Percentiles rank a stretch among this genome's conserved stretches.
Evolutionary conservation across 1,139 yeast genomes (phyloP).

Genomic region (Debaryomycetaceae sp.): DNA sequence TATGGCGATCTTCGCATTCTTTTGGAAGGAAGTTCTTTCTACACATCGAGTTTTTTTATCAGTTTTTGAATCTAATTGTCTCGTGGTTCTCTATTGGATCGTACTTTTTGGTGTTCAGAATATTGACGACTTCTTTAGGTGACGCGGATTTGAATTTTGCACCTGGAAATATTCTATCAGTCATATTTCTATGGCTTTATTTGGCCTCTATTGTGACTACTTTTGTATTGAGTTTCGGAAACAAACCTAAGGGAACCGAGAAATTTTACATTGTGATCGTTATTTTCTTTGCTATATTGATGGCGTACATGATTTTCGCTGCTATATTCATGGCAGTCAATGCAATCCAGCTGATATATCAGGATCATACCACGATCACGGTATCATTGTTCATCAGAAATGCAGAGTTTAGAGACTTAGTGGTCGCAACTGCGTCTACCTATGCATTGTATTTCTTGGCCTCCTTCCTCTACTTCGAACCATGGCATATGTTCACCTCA

Average conservation of each 20-base stretch:
- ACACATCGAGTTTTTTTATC: conserved; percentile 43
- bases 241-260: conserved; percentile 90
- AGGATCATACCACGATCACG: conserved; percentile 27
- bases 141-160: conserved; percentile 44
- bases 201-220: conserved; percentile 86
- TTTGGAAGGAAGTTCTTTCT: conserved; percentile 38
- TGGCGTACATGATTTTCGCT: conserved; percentile 84
- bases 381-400: conserved; percentile 39
- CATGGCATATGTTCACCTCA: conserved; percentile 53
- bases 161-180: conserved; percentile 76
- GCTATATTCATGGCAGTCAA: conserved; percentile 49
- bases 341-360: conserved; percentile 35
- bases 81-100: conserved; percentile 85
- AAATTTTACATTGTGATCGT: conserved; percentile 80
- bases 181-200: conserved; percentile 84
- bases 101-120: conserved; percentile 76
- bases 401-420: conserved; percentile 45
- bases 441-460: conserved; percentile 46
- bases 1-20: conserved; percentile 44
- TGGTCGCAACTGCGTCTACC: conserved; percentile 46
- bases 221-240: conserved; percentile 88
- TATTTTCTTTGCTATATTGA: conserved; percentile 81
- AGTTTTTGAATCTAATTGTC: conserved; percentile 43
- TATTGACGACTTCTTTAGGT: conserved; percentile 67
- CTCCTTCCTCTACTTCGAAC: conserved; percentile 46